Evolutionary conservation across 768 basidiomycete species (phyloP), one percentile per base, ranked within the genome.

Genomic region (Dentipellis sp.): DNA sequence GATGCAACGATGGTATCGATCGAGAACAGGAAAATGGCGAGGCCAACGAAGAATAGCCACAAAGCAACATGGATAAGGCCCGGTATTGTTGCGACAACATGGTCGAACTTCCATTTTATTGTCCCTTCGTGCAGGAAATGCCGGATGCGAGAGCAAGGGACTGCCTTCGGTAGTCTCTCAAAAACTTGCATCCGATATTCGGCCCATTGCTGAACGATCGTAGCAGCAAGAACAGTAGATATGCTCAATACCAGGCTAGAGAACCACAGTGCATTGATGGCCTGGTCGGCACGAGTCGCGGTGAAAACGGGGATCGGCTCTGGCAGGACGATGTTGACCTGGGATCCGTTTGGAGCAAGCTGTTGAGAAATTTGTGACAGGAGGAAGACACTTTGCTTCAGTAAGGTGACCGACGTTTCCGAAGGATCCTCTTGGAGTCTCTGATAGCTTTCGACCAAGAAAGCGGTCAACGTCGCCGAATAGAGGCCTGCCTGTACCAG

Each of bases 151-250:
- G 75, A 74, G 16, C 72, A 71, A 57, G 56, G 74, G 17, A 47
- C 23, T 7, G 49, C 57, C 22, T 22, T 57, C 35, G 66, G 2
- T 71, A 68, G 29, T 66, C 59, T 42, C 67, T 68, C 42, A 67
- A 68, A 62, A 11, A 59, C 35, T 3, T 54, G 54, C 48, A 60
- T 48, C 54, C 75, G 75, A 29, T 71, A 67, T 12, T 72, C 68
- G 1, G 74, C 66, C 79, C 79, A 81, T 56, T 78, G 75, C 60
- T 80, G 73, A 22, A 77, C 72, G 8, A 80, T 60, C 8, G 75
- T 78, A 11, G 76, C 75, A 8, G 66, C 57, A 17, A 79, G 66
- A 55, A 73, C 76, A 48, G 74, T 71, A 3, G 67, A 66, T 7
- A 81, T 65, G 57, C 75, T 78, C 40, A 76, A 64, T 2, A 62